Base-by-base conservation (phyloP, 2,329 filamentous ascomycete genomes). In the Xylariaceae sp. region DNA sequence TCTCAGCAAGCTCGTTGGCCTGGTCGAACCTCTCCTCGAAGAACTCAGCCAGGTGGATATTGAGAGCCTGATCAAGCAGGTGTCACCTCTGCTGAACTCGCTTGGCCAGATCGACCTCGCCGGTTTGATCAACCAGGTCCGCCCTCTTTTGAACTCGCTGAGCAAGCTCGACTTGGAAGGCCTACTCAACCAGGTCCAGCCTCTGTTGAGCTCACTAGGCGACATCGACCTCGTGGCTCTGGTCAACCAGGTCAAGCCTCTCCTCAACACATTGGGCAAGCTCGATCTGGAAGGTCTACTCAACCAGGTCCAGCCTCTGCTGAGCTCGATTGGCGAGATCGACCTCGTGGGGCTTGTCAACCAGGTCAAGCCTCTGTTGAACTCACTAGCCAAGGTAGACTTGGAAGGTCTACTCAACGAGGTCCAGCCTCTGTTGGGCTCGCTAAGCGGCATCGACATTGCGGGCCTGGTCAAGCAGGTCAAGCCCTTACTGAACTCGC, bases 281-380 rank as follows among this genome's bases (percentile, higher is more conserved):
- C 48, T 64, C 8, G 58, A 65, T 24, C 49, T 65, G 3, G 45
- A 57, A 8, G 55, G 55, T 5, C 35, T 67, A 3, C 44, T 67
- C 18, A 45, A 62, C 12, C 54, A 60, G 2, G n/a, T 68, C 0
- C 48, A 47, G 2, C 62, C 62, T 7, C 46, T 65, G 12, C 47
- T 65, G 9, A 52, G 51, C 9, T 50, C 53, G 13, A 42, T 64
- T 5, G 41, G 43, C 11, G 53, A 62, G 46, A 55, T 62, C 21
- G 58, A 62, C 32, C 39, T 63, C 1, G 49, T 46, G 1, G 49
- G 51, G 2, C 34, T 63, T 6, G 40, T 63, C 4, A 43, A 54
- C n/a, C 51, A 59, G 38, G 23, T 63, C 14, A 31, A 50, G 7
- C 61, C 61, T 1, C 48, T 66, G 2, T 48, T 66, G 1, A 52